phyloP scores from a whole-genome alignment of 2,329 filamentous ascomycete genomes.

The Sarocladium oryzae region DNA sequence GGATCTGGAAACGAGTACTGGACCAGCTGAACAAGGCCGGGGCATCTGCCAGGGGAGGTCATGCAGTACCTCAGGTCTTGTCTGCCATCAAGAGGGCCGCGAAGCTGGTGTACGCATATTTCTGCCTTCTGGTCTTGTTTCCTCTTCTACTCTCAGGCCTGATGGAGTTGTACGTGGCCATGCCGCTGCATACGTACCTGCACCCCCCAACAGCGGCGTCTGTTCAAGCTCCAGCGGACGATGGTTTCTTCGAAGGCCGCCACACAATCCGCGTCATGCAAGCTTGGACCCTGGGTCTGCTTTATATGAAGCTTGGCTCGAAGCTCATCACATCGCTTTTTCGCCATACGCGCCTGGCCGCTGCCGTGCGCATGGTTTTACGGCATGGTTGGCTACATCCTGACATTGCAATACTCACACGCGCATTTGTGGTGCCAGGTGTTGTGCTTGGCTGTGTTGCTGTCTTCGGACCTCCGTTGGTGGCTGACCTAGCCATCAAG shows the following conservation, averaged over 20 bases:
- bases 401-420: conserved; percentile 70
- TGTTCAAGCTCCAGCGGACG: conserved; percentile 17
- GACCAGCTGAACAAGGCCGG: conserved; percentile 10
- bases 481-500: conserved; percentile 24
- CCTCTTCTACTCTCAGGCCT: conserved; percentile 74
- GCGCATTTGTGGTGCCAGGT: conserved; percentile 78
- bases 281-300: conserved; percentile 85
- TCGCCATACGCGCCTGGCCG: conserved; percentile 62
- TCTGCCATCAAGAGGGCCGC: conserved; percentile 24
- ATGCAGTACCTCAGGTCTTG: conserved; percentile 13
- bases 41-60: background rate
- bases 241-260: conserved; percentile 20
- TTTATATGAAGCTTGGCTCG: conserved; percentile 77
- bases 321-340: conserved; percentile 63
- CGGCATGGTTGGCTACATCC: conserved; percentile 73
- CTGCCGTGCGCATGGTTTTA: conserved; percentile 68
- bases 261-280: conserved; percentile 85
- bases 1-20: conserved; percentile 29
- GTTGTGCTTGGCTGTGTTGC: conserved; percentile 54
- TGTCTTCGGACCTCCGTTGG: conserved; percentile 54
- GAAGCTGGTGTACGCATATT: conserved; percentile 66
- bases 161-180: conserved; percentile 80
- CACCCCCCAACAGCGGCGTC: conserved; percentile 30
- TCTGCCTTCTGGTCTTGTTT: conserved; percentile 68
- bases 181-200: conserved; percentile 80